Base-by-base conservation (phyloP, 495 filamentous ascomycete species). In the Aspergillus conjunctus region DNA sequence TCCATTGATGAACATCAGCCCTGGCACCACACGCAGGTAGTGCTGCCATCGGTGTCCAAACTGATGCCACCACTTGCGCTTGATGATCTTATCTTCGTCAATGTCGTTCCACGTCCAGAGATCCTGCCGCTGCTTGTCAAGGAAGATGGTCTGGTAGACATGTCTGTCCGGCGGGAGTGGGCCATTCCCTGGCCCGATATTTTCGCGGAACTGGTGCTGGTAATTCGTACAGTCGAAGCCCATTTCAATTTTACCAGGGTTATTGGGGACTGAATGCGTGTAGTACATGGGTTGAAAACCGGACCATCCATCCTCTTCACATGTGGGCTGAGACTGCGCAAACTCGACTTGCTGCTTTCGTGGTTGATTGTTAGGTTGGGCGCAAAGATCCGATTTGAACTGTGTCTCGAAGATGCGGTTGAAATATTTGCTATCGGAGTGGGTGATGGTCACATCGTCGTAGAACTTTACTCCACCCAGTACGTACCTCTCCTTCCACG, bases 181-280 rank as follows among this genome's bases (percentile, higher is more conserved):
- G 12, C 70, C 66, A 7, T 79, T 75, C 4, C 72, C 71, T 0
- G 18, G 17, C 1, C 73, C 70, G n/a, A 76, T 33, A 14, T 71
- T 69, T 39, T 79, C 76, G 1, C 86, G 85, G 67, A 95, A 92
- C 71, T 95, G 91, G 60, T 88, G 80, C 68, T 95, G 91, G 74
- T 95, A 95, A 66, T 91, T 89, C 17, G 86, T 88, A 73, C 88
- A 91, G 70, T 93, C 89, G 71, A 93, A 95, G 61, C 83, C 88
- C 90, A 95, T 93, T 66, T 95, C 91, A 9, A 95, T 87, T 63
- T 90, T 89, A 12, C 79, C 77, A 11, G 79, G 81, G 62, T 89
- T 87, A 12, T 81, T 64, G 10, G 74, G 66, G 67, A 91, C 91
- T 14, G 79, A 83, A 54, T 91, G 88, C 59, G 86, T 93, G 71